These are phyloP conservation scores for Cladophialophora exuberans DNA, from an alignment of 2,329 filamentous ascomycete genomes.

Conservation along the genomic window DNA sequence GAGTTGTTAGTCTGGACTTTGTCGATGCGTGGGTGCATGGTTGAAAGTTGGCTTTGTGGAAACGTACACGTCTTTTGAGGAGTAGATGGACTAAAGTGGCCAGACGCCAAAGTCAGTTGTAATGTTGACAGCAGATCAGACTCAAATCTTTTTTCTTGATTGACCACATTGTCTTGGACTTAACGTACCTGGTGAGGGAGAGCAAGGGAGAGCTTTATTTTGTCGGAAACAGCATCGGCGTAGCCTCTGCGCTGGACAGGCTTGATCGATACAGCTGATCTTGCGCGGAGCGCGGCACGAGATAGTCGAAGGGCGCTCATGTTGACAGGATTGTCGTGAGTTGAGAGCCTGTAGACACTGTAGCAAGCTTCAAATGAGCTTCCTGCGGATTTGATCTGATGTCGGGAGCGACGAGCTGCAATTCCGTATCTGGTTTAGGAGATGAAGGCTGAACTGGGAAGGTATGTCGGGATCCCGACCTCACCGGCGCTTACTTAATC, in stretches of 20 bases:
- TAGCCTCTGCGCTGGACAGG: slow-evolving; percentile 87
- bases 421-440: slow-evolving; percentile 12
- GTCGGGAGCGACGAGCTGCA: slow-evolving; percentile 22
- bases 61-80: slow-evolving; percentile 71
- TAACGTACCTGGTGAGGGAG: slow-evolving; percentile 94
- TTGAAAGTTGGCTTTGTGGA: slow-evolving; percentile 14
- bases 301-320: slow-evolving; percentile 97
- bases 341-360: slow-evolving; percentile 1
- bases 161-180: neutral
- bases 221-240: slow-evolving; percentile 83
- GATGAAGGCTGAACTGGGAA: neutral
- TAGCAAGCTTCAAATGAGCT: slow-evolving; percentile 28
- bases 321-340: slow-evolving; percentile 43
- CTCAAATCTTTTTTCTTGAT: too few species aligned
- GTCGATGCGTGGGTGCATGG: too few species aligned
- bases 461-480: neutral
- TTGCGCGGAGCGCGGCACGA: slow-evolving; percentile 78
- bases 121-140: too few species aligned
- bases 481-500: too few species aligned
- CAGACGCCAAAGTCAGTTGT: neutral
- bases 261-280: slow-evolving; percentile 74
- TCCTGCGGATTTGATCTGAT: slow-evolving; percentile 15
- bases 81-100: slow-evolving; percentile 66
- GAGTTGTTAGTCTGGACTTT: slow-evolving; percentile 11
- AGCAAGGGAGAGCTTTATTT: slow-evolving; percentile 97